Evolutionary conservation across 1,284 basidiomycete genomes (phyloP).

Genomic region (Tylopilus orsonianus): DNA sequence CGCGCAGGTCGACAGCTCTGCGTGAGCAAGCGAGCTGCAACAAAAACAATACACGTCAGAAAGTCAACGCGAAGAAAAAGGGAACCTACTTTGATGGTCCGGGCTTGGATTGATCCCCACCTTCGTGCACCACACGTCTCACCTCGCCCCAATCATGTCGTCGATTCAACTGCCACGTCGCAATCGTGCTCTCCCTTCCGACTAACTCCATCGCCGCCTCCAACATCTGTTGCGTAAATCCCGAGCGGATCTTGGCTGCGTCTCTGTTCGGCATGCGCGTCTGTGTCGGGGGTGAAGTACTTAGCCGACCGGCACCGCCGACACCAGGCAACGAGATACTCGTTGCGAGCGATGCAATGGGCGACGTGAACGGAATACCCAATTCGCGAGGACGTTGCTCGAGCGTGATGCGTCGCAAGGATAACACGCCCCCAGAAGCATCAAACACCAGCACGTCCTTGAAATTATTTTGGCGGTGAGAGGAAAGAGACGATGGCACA

Average conservation of each 20-base stretch:
- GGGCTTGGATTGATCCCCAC: conserved; percentile 9
- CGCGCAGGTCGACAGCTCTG: conserved; percentile 76
- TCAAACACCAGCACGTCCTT: conserved; percentile 70
- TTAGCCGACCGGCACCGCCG: conserved; percentile 35
- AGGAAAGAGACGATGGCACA: conserved; percentile 36
- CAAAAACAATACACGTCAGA: conserved; percentile 5
- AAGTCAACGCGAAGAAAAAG: background rate
- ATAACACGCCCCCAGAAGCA: conserved; percentile 54
- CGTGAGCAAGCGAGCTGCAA: conserved; percentile 66
- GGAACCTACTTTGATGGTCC: conserved; percentile 21
- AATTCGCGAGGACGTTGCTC: conserved; percentile 39
- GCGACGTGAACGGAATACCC: conserved; percentile 30
- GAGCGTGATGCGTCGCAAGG: conserved; percentile 52
- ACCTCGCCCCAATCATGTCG: conserved; percentile 57
- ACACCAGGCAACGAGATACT: conserved; percentile 48
- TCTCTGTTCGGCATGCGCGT: conserved; percentile 4
- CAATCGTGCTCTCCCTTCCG: conserved; percentile 55
- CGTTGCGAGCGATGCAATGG: conserved; percentile 39
- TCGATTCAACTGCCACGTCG: conserved; percentile 66
- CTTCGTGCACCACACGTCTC: conserved; percentile 37
- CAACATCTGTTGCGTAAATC: conserved; percentile 33
- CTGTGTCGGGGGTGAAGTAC: conserved; percentile 20
- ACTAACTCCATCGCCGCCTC: conserved; percentile 44
- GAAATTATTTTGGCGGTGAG: conserved; percentile 43
- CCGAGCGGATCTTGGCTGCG: conserved; percentile 29